These are phyloP conservation scores for Epichloe gansuensis DNA, from an alignment of 2,329 filamentous ascomycete genomes.

Conservation along the genomic window DNA sequence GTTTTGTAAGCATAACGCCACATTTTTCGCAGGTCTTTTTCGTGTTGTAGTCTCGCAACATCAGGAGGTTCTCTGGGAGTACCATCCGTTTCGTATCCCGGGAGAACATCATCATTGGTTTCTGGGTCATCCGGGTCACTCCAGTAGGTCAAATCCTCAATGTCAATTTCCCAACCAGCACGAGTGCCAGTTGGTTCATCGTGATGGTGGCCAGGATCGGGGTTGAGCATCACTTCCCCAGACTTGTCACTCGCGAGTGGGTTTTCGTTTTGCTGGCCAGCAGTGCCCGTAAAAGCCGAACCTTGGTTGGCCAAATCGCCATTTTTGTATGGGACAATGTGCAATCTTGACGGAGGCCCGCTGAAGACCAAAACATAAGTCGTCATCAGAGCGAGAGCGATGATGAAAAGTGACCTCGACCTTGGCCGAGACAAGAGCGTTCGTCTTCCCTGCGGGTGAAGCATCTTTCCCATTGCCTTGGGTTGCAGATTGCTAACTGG, in stretches of 20 bases:
- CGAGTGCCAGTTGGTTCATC: slow-evolving; percentile 10
- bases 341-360: slow-evolving; percentile 19
- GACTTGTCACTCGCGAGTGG: background rate
- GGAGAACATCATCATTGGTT: slow-evolving; percentile 21
- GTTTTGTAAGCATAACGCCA: slow-evolving; percentile 28
- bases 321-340: slow-evolving; percentile 20
- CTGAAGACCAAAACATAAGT: slow-evolving; percentile 32
- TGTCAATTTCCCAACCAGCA: slow-evolving; percentile 21
- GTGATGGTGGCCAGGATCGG: slow-evolving; percentile 5
- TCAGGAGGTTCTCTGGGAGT: slow-evolving; percentile 19
- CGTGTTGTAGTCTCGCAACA: slow-evolving; percentile 23
- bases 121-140: slow-evolving; percentile 22
- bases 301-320: slow-evolving; percentile 5
- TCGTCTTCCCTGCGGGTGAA: slow-evolving; percentile 18
- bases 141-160: slow-evolving; percentile 24
- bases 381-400: slow-evolving; percentile 26
- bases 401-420: slow-evolving; percentile 28
- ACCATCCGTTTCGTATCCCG: slow-evolving; percentile 25
- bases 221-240: background rate
- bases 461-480: slow-evolving; percentile 19
- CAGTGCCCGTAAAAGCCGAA: background rate
- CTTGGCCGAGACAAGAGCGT: slow-evolving; percentile 23
- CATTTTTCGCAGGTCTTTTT: slow-evolving; percentile 30
- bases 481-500: background rate
- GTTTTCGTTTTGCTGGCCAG: background rate